phyloP scores from a whole-genome alignment of 208 protist species.

The Naegleria fowleri region DNA sequence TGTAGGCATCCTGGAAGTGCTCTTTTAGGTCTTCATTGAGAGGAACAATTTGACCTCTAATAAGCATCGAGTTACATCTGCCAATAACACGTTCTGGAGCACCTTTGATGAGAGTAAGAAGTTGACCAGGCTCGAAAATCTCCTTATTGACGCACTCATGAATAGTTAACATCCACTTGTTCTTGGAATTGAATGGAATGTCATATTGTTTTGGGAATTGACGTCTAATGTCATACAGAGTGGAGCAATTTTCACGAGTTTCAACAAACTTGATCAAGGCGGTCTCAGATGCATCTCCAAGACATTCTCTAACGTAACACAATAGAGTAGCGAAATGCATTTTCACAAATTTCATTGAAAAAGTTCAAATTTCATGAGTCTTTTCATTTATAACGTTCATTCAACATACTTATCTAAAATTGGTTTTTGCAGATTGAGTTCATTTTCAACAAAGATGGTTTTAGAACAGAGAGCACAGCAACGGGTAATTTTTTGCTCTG shows the following conservation, averaged over 20 bases:
- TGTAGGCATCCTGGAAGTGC: slow-evolving; percentile 38
- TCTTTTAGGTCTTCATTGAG: slow-evolving; percentile 29
- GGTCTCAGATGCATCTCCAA: slow-evolving; percentile 11
- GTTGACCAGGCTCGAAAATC: slow-evolving; percentile 37
- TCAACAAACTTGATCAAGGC: not conserved
- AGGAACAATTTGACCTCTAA: not conserved
- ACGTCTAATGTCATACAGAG: not conserved
- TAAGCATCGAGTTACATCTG: not conserved
- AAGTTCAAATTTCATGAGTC: too few species aligned
- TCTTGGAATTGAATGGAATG: slow-evolving; percentile 25
- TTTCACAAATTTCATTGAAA: too few species aligned
- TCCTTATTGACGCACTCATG: slow-evolving; percentile 55
- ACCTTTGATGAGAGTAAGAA: slow-evolving; percentile 56
- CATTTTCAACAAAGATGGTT: not conserved
- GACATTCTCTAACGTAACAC: not conserved
- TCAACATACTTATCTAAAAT: not conserved
- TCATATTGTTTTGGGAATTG: not conserved
- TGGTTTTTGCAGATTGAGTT: slow-evolving; percentile 19
- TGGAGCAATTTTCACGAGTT: not conserved
- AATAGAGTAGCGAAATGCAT: too few species aligned
- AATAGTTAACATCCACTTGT: slow-evolving; percentile 24
- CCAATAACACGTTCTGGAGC: slow-evolving; percentile 54
- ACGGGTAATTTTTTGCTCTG: not conserved
- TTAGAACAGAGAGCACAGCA: not conserved
- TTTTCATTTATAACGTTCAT: too few species aligned